Base-by-base conservation (phyloP, 495 filamentous ascomycete genomes). In the Schizothecium vesticola region DNA sequence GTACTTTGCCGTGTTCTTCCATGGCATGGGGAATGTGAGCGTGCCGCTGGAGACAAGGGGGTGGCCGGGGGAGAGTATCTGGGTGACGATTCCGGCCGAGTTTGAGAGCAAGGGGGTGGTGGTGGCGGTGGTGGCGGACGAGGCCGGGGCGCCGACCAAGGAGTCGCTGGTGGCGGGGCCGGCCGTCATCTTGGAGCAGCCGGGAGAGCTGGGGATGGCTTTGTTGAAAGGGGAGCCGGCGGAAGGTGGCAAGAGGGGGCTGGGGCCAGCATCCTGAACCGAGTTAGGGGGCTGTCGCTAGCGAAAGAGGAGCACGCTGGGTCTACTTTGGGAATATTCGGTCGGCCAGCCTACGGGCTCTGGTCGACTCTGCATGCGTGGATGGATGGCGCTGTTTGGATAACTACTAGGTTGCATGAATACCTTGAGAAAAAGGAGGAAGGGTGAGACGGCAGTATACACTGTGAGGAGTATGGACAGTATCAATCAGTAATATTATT, bases 1-100 rank as follows among this genome's bases (percentile, higher is more conserved):
- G 28, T 86, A 86, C 67, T 85, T 80, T 64, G 83, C 81, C 7
- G 83, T 86, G 28, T 86, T 84, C 70, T 85, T 82, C 75, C 84
- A 86, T 57, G 82, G 79, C 12, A 21, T 83, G 12, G 26, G 72
- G 16, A 83, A 79, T 55, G 74, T 83, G 24, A 83, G 80, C 60
- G 77, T 84, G 22, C 82, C 82, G 0, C 78, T 84, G 68, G 72
- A 85, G 36, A 78, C 78, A 3, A 67, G 63, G 11, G 36, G 11
- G 24, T 79, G 67, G 57, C 78, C 78, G 36, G 26, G 66, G 61
- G 23, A 68, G 59, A 72, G 68, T 3, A 80, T 81, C 29, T 71
- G 63, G 36, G 79, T 80, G 8, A 82, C 76, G 1, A 83, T 84
- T 55, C 83, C 84, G 19, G 56, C 59, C 16, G 60, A 77, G 26